Evolutionary conservation across 495 filamentous ascomycete species (phyloP).

Genomic region (Trichocladium antarcticum): DNA sequence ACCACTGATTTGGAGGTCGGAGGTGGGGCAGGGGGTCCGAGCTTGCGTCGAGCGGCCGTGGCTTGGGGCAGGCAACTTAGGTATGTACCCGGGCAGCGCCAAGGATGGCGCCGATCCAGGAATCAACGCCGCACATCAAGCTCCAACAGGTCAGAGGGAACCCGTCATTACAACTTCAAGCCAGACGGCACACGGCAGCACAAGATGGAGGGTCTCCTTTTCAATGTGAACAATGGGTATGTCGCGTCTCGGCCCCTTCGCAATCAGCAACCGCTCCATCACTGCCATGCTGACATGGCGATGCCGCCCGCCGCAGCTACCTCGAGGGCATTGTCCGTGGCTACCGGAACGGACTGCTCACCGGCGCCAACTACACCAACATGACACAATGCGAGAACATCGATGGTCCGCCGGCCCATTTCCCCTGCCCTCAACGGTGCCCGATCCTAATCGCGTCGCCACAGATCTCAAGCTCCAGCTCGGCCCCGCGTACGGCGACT

Average conservation of each 20-base stretch:
- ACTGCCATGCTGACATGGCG: constrained; percentile 22
- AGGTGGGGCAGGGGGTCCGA: constrained; percentile 21
- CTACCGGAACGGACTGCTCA: constrained; percentile 90
- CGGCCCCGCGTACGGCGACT: constrained; percentile 91
- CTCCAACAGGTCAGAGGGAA: constrained; percentile 11
- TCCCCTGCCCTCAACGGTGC: not conserved
- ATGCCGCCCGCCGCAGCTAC: constrained; percentile 45
- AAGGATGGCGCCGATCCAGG: not conserved
- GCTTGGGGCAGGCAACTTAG: too few relatives aligned
- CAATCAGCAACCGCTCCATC: too few relatives aligned
- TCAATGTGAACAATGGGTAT: constrained; percentile 93
- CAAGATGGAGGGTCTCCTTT: constrained; percentile 89
- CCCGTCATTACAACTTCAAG: constrained; percentile 10
- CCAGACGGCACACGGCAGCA: constrained; percentile 3
- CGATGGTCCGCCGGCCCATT: constrained; percentile 55
- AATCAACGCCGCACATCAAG: constrained; percentile 11
- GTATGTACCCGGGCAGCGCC: constrained; percentile 4
- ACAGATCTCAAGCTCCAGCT: constrained; percentile 96
- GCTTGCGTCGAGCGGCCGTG: constrained; percentile 3
- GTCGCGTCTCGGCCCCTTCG: too few relatives aligned
- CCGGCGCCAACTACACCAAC: constrained; percentile 83
- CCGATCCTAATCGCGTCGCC: not conserved
- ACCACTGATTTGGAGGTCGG: constrained; percentile 21
- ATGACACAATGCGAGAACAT: constrained; percentile 97
- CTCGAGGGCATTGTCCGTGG: constrained; percentile 95